Evolutionary conservation across 1,139 yeast genomes (phyloP).

Genomic region (Nakaseomyces delphensis): DNA sequence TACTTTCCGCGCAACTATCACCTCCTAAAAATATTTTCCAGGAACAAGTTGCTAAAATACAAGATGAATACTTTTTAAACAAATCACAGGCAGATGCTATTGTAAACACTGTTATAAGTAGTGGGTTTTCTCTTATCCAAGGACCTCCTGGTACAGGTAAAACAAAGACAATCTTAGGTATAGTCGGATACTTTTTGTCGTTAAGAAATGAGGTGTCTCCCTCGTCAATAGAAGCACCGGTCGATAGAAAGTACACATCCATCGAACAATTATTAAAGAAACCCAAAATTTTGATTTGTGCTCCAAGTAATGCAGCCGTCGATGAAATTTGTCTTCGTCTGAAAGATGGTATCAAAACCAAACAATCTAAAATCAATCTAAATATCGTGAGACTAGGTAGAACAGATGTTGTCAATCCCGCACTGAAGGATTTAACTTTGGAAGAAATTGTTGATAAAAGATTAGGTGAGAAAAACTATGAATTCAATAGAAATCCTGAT

Average conservation of each 20-base stretch:
- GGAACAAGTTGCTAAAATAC: constrained; percentile 36
- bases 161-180: constrained; percentile 90
- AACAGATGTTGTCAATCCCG: constrained; percentile 75
- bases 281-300: constrained; percentile 72
- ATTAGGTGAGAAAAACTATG: constrained; percentile 40
- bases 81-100: constrained; percentile 88
- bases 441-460: constrained; percentile 79
- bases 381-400: constrained; percentile 84
- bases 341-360: constrained; percentile 57
- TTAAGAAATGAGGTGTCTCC: constrained; percentile 26
- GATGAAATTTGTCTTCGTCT: constrained; percentile 90
- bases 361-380: constrained; percentile 46
- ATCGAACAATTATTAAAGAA: constrained; percentile 31
- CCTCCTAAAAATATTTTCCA: constrained; percentile 29
- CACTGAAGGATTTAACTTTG: constrained; percentile 74
- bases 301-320: constrained; percentile 98
- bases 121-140: constrained; percentile 85
- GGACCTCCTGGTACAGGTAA: constrained; percentile 99
- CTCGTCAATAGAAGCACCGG: constrained; percentile 21
- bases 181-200: constrained; percentile 69
- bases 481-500: constrained; percentile 30
- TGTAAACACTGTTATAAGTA: constrained; percentile 53
- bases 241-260: constrained; percentile 13
- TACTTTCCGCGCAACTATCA: constrained; percentile 58
- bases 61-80: constrained; percentile 53